Evolutionary conservation across 2,329 filamentous ascomycete genomes (phyloP), one percentile per base, ranked within the genome.

Genomic region (Xylariaceae sp.): DNA sequence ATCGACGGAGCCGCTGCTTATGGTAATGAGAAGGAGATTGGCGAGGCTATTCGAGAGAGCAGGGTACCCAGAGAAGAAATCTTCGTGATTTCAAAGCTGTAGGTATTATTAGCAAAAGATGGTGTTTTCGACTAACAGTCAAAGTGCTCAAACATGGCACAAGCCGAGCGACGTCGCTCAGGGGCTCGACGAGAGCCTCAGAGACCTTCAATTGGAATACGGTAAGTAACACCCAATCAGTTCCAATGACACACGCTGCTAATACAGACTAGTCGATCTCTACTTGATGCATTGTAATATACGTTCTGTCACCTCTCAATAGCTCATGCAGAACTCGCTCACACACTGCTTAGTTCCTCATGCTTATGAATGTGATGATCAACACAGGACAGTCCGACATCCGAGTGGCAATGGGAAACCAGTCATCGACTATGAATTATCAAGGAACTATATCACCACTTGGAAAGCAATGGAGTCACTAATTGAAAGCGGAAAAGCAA

Each of bases 21-120:
- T 22, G 56, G 58, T 14, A 59, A 60, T 37, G 60, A 63, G 44
- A 55, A 49, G 37, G 54, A 60, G 23, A 53, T 63, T 23, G 58
- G 59, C 2, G 51, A 59, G 44, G 59, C 50, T 4, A 62, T 62
- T 43, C 53, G 52, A 37, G 56, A 59, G 40, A 57, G 54, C 20
- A 53, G 55, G 2, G 44, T 61, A 37, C 49, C 52, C 11, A 42
- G 61, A n/a, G 42, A 57, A 14, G 50, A 62, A 21, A 53, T 63
- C 10, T 61, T 58, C 25, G 56, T 62, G 10, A 60, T 57, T 2
- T 58, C 61, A 11, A 63, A 63, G 44, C 48, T 63, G 59, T 62
- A 40, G 49, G 53, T 22, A 7, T 12, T 19, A 8, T 10, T 32
- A 8, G 25, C 25, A 8, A 29, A 8, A 8, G 25, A 29, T 29